phyloP scores from a whole-genome alignment of 2,329 filamentous ascomycete species.

The Sclerotinia spermophila region DNA sequence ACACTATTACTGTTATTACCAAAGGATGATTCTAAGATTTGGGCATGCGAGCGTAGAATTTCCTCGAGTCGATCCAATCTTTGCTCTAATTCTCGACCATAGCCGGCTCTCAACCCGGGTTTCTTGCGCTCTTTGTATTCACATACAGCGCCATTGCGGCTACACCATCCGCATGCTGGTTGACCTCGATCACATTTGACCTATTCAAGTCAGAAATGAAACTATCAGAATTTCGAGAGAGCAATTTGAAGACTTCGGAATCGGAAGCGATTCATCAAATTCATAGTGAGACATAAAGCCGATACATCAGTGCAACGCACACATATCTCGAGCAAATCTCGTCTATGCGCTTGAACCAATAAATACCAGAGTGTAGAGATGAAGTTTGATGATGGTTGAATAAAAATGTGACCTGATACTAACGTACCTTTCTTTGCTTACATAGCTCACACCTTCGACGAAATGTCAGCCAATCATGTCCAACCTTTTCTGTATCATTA shows the following conservation, averaged over 20 bases:
- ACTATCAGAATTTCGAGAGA: neutral
- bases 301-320: neutral
- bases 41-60: slow-evolving; percentile 61
- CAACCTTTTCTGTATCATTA: slow-evolving; percentile 18
- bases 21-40: slow-evolving; percentile 60
- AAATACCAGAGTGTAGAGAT: neutral
- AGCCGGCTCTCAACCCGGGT: slow-evolving; percentile 60
- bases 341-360: neutral
- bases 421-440: slow-evolving; percentile 70
- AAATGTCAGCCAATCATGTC: slow-evolving; percentile 35
- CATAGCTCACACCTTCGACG: slow-evolving; percentile 66
- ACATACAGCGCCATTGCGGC: slow-evolving; percentile 58
- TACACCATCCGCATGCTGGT: slow-evolving; percentile 67
- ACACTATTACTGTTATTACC: slow-evolving; percentile 31
- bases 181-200: slow-evolving; percentile 75
- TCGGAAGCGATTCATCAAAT: neutral
- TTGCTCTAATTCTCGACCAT: slow-evolving; percentile 70
- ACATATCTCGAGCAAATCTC: neutral
- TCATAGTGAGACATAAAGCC: neutral
- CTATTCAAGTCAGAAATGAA: slow-evolving; percentile 39
- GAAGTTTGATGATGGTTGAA: neutral
- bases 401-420: neutral
- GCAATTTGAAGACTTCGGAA: neutral
- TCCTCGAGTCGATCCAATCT: slow-evolving; percentile 67
- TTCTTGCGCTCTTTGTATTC: slow-evolving; percentile 69